These are phyloP conservation scores for Boeremia exigua DNA, from an alignment of 2,329 filamentous ascomycete species.

Conservation along the genomic window DNA sequence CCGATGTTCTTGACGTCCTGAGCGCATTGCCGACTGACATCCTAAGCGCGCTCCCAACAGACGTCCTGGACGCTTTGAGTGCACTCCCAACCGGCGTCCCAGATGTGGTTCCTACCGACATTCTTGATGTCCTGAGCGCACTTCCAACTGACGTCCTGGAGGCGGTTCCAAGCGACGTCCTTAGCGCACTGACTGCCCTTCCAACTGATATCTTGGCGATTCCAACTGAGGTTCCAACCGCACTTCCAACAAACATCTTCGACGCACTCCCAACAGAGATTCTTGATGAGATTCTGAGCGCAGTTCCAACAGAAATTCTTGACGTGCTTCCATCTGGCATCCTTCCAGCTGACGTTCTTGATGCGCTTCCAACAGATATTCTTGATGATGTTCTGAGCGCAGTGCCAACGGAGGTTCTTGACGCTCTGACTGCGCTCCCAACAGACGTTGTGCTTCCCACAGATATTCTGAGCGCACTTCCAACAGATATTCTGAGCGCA, in stretches of 20 bases:
- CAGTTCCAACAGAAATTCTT: background rate
- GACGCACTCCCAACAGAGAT: background rate
- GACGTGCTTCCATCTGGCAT: background rate
- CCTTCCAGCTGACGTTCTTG: background rate
- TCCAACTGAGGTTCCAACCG: background rate
- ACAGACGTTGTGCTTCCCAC: background rate
- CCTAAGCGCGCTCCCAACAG: background rate
- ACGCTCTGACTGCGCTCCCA: background rate
- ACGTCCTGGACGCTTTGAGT: background rate
- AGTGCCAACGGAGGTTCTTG: background rate
- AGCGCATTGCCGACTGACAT: background rate
- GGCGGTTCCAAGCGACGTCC: background rate
- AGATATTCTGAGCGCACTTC: background rate
- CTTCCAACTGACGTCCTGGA: background rate
- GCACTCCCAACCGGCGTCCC: background rate
- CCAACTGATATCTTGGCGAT: background rate
- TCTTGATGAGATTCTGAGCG: background rate
- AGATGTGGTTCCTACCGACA: background rate
- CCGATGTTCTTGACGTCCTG: background rate
- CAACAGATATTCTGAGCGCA: background rate
- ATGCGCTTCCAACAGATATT: background rate
- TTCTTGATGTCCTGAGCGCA: background rate
- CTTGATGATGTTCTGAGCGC: background rate
- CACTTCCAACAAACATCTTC: background rate
- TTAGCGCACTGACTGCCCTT: background rate